Evolutionary conservation across 2,329 filamentous ascomycete species (phyloP), one percentile per base, ranked within the genome.

Genomic region (Hirsutella rhossiliensis): DNA sequence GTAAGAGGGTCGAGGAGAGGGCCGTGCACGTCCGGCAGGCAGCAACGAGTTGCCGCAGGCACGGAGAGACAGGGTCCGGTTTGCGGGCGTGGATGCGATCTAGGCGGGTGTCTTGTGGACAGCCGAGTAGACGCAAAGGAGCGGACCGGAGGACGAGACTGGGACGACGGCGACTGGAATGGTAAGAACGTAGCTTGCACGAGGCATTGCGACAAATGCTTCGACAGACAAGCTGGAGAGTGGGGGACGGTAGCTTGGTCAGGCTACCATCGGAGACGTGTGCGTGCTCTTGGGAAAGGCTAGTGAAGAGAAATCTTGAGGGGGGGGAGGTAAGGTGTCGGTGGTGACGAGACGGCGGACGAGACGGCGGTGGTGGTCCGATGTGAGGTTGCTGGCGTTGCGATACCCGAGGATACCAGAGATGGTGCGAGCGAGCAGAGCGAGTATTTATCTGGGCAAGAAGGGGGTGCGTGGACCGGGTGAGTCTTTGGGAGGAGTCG

Each of bases 121-220:
- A 50, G 60, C 67, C 69, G 71, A 69, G 69, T 74, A 69, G 61
- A 67, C 7, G 68, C 61, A 68, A 75, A 69, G 60, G 68, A 17
- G 34, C 34, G 17, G 62, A 75, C 74, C 73, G 74, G 74, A 69
- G 60, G 72, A 76, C 75, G 65, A 69, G 66, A 69, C 72, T 64
- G 68, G 72, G 74, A 75, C 66, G 73, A 75, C 67, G 73, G 71
- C 76, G 75, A 80, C 77, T 80, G 76, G 72, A 67, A 65, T 67
- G 53, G 60, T 62, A 59, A 60, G 53, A 56, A 55, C 56, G 55
- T 60, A 61, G 63, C 62, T 66, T 69, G 65, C 70, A 76, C 77
- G 59, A 73, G 67, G 69, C 77, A 81, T 81, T 57, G 67, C 77
- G 61, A 55, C 51, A 62, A 62, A 59, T 59, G 56, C 60, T 62